These are phyloP conservation scores for Phytopythium ostracodes DNA, from an alignment of 352 stramenopile species.

Conservation along the genomic window DNA sequence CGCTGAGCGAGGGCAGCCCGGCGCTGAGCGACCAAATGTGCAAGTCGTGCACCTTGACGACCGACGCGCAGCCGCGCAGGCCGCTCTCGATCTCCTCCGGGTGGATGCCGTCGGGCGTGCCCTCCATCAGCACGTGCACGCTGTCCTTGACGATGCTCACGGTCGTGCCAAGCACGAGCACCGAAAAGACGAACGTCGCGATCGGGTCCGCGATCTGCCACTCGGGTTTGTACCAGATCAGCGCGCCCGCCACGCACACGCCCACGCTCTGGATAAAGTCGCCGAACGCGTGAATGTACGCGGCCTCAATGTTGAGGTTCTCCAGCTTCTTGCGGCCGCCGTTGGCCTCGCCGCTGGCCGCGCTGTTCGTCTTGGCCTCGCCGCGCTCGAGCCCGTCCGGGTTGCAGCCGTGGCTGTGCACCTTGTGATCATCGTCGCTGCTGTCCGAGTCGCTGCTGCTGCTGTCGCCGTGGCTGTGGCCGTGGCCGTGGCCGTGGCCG, in stretches of 20 bases:
- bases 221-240: constrained; percentile 96
- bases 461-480: constrained; percentile 21
- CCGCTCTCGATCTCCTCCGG: constrained; percentile 80
- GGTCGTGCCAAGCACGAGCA: constrained; percentile 93
- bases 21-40: constrained; percentile 98
- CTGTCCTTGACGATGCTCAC: constrained; percentile 89
- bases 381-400: constrained; percentile 23
- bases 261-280: constrained; percentile 97
- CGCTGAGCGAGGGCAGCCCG: constrained; percentile 86
- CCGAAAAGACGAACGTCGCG: constrained; percentile 96
- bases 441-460: constrained; percentile 10
- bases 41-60: constrained; percentile 95
- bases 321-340: constrained; percentile 43
- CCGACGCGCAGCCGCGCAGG: constrained; percentile 71
- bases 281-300: constrained; percentile 96
- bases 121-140: constrained; percentile 95
- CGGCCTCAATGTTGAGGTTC: constrained; percentile 95
- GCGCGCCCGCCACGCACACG: constrained; percentile 92
- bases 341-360: constrained; percentile 14
- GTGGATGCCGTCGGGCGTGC: constrained; percentile 90
- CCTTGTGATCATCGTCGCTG: constrained; percentile 18
- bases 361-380: not conserved
- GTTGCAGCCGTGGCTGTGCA: constrained; percentile 22
- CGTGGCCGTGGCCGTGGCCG: constrained; percentile 25
- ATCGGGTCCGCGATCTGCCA: constrained; percentile 98